phyloP scores from a whole-genome alignment of 805 yeast genomes.

The Zygosaccharomyces lentus region DNA sequence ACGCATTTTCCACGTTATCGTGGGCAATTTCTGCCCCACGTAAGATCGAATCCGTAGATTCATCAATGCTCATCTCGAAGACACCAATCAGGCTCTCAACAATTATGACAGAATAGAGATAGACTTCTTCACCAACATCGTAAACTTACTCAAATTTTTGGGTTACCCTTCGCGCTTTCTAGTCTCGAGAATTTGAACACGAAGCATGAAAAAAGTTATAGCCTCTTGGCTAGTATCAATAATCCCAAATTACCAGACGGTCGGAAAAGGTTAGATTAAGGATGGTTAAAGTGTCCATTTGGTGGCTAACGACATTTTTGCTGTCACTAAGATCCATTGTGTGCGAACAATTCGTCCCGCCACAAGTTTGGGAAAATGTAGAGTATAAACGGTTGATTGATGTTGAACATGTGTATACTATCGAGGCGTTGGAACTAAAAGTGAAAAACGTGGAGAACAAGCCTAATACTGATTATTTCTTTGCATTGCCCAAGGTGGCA shows the following conservation, averaged over 20 bases:
- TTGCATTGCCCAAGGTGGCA: constrained; percentile 51
- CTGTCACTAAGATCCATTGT: constrained; percentile 6
- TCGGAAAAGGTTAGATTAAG: not conserved
- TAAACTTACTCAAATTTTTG: not conserved
- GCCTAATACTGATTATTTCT: constrained; percentile 53
- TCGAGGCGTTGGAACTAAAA: constrained; percentile 53
- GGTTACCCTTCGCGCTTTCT: constrained; percentile 5
- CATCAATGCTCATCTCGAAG: constrained; percentile 1
- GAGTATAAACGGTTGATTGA: constrained; percentile 57
- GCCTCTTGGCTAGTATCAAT: not conserved
- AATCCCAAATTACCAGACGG: not conserved
- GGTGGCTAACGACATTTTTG: constrained; percentile 11
- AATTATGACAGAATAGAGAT: not conserved
- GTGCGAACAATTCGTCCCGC: constrained; percentile 16
- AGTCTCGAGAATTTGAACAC: not conserved
- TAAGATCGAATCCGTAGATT: constrained; percentile 3
- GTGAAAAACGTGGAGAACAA: constrained; percentile 53
- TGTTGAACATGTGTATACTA: constrained; percentile 58
- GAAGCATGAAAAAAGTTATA: not conserved
- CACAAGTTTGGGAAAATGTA: constrained; percentile 47
- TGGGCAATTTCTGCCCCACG: constrained; percentile 2
- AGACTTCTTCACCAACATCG: not conserved
- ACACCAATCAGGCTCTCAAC: not conserved
- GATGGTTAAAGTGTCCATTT: constrained; percentile 12
- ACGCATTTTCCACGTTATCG: constrained; percentile 8